Evolutionary conservation across 2,329 filamentous ascomycete genomes (phyloP), one percentile per base, ranked within the genome.

Genomic region (Beauveria sp.): DNA sequence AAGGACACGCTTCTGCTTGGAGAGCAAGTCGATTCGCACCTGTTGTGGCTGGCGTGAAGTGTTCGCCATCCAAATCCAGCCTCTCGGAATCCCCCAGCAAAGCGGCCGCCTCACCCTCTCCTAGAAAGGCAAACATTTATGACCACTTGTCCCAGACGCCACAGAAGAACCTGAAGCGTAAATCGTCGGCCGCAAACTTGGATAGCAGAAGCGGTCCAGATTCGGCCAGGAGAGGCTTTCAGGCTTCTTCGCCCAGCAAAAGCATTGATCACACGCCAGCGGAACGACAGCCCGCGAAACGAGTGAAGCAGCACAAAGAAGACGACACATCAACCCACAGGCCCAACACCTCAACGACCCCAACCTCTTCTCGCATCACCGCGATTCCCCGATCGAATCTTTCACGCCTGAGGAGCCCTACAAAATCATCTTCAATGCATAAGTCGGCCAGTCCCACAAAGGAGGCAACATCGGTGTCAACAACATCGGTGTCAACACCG

Each of bases 1-100:
- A 86, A 49, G 88, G 88, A 65, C 93, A 97, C 72, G 82, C 91
- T 9, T 96, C 93, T 12, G 84, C 88, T 18, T 95, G 88, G 77
- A 83, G 90, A 64, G 82, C 82, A 24, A 80, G 74, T 42, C 80
- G 81, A 9, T 74, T 79, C 65, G 81, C 83, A n/a, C 83, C 84
- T 10, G 71, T 76, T 38, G 62, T 61, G 6, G 40, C 73, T 31
- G 65, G 67, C 24, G 66, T 76, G 51, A 79, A 76, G 65, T 71
- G 71, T 51, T 70, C 79, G 1, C 77, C 77, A 26, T 81, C 77
- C 67, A 85, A 78, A 71, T 75, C 74, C 57, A 76, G 77, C 31
- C 72, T 86, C 66, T 86, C 85, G 75, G 80, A 81, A 9, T 72
- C 71, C 70, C 75, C 76, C 20, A 76, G 79, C 59, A 88, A 89